These are phyloP conservation scores for Benincasa hispida DNA, from an alignment of 306 rosid species.

Conservation along the genomic window DNA sequence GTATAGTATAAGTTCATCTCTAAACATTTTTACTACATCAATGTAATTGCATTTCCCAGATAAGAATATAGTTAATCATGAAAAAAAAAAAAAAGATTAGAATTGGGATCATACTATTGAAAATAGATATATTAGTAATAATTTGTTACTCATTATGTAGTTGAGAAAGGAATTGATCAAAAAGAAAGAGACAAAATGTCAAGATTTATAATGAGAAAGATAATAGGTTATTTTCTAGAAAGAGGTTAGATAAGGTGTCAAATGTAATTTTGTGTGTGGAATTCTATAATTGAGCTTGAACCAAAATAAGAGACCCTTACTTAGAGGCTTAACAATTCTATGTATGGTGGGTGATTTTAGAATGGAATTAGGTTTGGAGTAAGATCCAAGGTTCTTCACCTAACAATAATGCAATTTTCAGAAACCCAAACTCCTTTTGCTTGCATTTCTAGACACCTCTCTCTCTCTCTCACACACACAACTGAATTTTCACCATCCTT, in stretches of 20 bases:
- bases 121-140: background rate
- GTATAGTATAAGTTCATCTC: no score
- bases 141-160: background rate
- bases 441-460: conserved; percentile 41
- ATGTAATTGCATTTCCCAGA: background rate
- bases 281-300: background rate
- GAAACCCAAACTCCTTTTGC: conserved; percentile 35
- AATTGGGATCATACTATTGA: background rate
- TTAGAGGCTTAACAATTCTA: background rate
- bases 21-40: background rate
- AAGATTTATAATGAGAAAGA: background rate
- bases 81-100: background rate
- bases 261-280: background rate
- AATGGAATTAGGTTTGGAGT: conserved; percentile 35
- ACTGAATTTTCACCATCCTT: conserved; percentile 47
- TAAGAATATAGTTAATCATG: background rate
- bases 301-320: background rate
- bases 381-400: conserved; percentile 47
- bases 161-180: background rate
- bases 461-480: conserved; percentile 11
- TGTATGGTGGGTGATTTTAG: background rate
- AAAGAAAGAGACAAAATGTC: background rate
- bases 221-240: background rate
- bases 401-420: conserved; percentile 41
- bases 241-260: background rate